Conservation (phyloP, 2,329 filamentous ascomycete genomes). For the Coniella vitis region DNA sequence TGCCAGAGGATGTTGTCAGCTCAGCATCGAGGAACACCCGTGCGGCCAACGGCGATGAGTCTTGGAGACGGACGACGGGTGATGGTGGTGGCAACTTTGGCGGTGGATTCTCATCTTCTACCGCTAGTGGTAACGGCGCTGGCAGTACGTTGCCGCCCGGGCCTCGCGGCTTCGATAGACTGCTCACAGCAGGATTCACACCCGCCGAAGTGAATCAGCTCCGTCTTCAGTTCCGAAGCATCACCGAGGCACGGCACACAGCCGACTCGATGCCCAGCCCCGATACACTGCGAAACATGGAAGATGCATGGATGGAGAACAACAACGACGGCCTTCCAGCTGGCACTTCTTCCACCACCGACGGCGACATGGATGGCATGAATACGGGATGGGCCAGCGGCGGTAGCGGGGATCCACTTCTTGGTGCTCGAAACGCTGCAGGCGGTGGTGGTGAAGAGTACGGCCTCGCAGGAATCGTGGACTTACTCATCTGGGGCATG, state of each 20-base stretch:
- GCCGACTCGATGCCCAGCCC: slow-evolving; percentile 84
- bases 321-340: slow-evolving; percentile 30
- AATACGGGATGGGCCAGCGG: slow-evolving; percentile 19
- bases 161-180: slow-evolving; percentile 80
- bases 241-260: slow-evolving; percentile 75
- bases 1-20: slow-evolving; percentile 43
- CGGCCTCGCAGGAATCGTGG: slow-evolving; percentile 53
- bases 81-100: not conserved
- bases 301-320: slow-evolving; percentile 86
- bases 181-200: slow-evolving; percentile 76
- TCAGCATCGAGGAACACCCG: slow-evolving; percentile 19
- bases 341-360: too few relatives aligned
- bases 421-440: slow-evolving; percentile 23
- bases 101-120: not conserved
- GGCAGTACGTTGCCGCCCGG: slow-evolving; percentile 37
- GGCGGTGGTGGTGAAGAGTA: slow-evolving; percentile 44
- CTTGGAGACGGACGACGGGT: not conserved
- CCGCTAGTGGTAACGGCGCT: slow-evolving; percentile 11
- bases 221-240: slow-evolving; percentile 79
- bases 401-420: slow-evolving; percentile 17
- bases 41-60: slow-evolving; percentile 2
- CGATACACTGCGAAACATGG: slow-evolving; percentile 66
- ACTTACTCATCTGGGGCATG: slow-evolving; percentile 83
- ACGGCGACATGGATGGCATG: slow-evolving; percentile 29
- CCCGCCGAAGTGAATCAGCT: slow-evolving; percentile 75